Base-by-base conservation (phyloP, 805 yeast species). In the Millerozyma miso region DNA sequence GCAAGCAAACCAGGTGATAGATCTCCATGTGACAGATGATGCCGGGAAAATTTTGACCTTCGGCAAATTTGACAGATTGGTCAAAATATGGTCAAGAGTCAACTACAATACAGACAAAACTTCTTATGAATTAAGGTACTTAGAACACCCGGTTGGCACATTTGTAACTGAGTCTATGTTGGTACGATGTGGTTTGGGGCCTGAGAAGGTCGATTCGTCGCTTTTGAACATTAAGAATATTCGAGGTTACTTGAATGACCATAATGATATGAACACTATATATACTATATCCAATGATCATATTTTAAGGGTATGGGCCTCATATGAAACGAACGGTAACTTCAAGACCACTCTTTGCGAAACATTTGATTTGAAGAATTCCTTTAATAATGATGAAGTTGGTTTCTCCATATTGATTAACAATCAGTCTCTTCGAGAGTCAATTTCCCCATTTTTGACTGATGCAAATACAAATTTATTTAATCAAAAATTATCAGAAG, bases 1-100 rank as follows among this genome's bases (percentile, higher is more conserved):
- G 1, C 86, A 85, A 49, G 80, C 91, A 0, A 71, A 71, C 20
- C 84, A 90, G 0, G 80, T 83, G 1, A 76, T 74, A 47, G 52
- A 66, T 38, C 75, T 81, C 3, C 67, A 71, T 23, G 75, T 86
- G 18, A 79, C 95, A 0, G 79, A 77, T n/a, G 85, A 85, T 49
- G 78, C 88, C 0, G 74, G 75, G 40, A 69, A 81, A 35, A 78
- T 89, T 16, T 52, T 64, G 17, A 85, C 89, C 6, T 72, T 77
- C 32, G 81, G 85, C 0, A 67, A 66, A 33, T 77, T 74, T 56
- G 96, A 88, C 58, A 69, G 71, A 31, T 66, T 85, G 12, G 80
- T 87, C 20, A 88, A 87, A 55, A 69, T 88, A 2, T 90, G 96
- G 96, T 73, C 81, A 41, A 67, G 97, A 39, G 70, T 80, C 5